Conservation (phyloP, 805 yeast species). For the Hanseniaspora guilliermondii region DNA sequence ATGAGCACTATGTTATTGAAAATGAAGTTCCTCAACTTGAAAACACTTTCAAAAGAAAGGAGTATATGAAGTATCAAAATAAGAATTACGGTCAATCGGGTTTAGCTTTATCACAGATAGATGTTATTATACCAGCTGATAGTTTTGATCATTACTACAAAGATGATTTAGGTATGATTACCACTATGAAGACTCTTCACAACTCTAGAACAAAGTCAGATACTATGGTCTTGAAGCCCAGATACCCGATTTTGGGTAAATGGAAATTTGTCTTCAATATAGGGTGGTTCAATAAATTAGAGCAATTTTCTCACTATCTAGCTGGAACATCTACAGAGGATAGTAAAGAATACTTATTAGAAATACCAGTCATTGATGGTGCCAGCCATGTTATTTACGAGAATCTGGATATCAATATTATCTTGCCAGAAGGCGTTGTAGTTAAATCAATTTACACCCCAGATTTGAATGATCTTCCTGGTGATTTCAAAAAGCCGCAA, state of each 20-base stretch:
- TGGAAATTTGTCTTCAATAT: constrained; percentile 92
- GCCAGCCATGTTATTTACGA: constrained; percentile 60
- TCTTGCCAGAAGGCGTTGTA: constrained; percentile 79
- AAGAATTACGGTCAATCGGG: constrained; percentile 32
- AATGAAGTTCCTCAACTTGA: constrained; percentile 63
- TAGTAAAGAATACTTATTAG: constrained; percentile 36
- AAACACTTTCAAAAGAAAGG: constrained; percentile 66
- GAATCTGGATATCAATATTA: constrained; percentile 44
- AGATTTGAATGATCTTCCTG: constrained; percentile 20
- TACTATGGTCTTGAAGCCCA: constrained; percentile 53
- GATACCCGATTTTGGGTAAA: constrained; percentile 91
- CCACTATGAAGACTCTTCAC: constrained; percentile 44
- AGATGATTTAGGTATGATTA: constrained; percentile 86
- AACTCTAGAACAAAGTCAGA: constrained; percentile 16
- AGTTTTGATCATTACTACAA: constrained; percentile 64
- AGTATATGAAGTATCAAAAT: constrained; percentile 41
- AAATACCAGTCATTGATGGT: constrained; percentile 63
- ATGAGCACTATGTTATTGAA: constrained; percentile 71
- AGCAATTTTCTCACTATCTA: constrained; percentile 38
- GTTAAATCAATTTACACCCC: constrained; percentile 47
- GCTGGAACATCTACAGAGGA: constrained; percentile 28
- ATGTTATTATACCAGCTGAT: constrained; percentile 39
- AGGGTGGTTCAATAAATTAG: constrained; percentile 71
- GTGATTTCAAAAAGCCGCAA: constrained; percentile 1
- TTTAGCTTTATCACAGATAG: constrained; percentile 48